Conservation (phyloP, 2,329 filamentous ascomycete genomes). For the Monilinia fructicola region DNA sequence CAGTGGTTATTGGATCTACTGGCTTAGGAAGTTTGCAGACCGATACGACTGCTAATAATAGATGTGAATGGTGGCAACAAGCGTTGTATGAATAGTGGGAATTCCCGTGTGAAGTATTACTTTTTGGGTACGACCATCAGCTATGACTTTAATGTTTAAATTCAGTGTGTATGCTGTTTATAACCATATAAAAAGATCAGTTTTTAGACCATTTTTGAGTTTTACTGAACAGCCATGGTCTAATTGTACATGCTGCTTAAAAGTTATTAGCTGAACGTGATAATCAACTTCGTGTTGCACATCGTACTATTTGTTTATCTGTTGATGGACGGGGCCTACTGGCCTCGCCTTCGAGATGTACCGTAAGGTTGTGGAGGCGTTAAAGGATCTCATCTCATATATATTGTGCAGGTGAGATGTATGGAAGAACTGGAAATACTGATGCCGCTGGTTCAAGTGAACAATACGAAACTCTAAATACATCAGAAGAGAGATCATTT, state of each 20-base stretch:
- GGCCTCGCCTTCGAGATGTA: background rate
- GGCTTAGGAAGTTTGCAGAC: constrained; percentile 26
- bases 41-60: constrained; percentile 38
- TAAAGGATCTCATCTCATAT: background rate
- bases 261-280: too few species aligned
- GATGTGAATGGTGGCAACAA: constrained; percentile 42
- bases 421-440: background rate
- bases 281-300: too few species aligned
- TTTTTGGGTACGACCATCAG: background rate
- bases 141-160: constrained; percentile 1
- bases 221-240: background rate
- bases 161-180: background rate
- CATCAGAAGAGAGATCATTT: background rate
- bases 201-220: background rate
- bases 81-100: constrained; percentile 26
- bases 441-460: background rate
- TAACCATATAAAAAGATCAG: background rate
- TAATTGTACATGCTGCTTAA: too few species aligned
- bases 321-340: background rate
- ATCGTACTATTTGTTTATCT: too few species aligned
- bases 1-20: constrained; percentile 26
- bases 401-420: background rate
- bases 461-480: background rate
- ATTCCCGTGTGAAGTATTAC: background rate
- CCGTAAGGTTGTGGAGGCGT: background rate